Evolutionary conservation across 257 asterid genomes (phyloP).

Genomic region (Galeopsis tetrahit): DNA sequence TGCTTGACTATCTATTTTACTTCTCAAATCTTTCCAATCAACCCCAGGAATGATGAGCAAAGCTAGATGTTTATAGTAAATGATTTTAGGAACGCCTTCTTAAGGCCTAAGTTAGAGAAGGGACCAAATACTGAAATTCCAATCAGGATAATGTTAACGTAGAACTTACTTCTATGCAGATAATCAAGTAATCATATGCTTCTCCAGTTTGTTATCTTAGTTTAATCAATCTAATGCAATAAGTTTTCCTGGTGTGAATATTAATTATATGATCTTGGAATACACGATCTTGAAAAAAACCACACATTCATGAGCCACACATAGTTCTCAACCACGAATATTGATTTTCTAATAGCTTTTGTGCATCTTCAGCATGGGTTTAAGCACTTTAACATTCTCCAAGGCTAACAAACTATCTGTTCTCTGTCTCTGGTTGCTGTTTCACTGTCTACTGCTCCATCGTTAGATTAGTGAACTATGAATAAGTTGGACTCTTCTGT

Average conservation of each 20-base stretch:
- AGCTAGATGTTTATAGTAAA: constrained; percentile 6
- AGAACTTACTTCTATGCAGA: neutral
- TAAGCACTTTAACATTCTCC: constrained; percentile 24
- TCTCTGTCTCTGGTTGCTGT: constrained; percentile 18
- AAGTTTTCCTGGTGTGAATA: constrained; percentile 1
- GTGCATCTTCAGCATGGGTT: constrained; percentile 3
- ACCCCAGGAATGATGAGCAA: constrained; percentile 8
- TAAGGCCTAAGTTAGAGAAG: constrained; percentile 19
- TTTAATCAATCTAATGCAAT: neutral
- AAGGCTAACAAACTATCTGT: neutral
- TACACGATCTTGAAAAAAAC: constrained; percentile 19
- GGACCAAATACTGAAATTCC: constrained; percentile 4
- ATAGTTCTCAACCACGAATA: constrained; percentile 9
- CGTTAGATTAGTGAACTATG: neutral
- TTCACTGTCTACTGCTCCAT: neutral
- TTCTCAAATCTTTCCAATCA: constrained; percentile 13
- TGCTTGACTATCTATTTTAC: constrained; percentile 18
- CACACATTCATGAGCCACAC: constrained; percentile 6
- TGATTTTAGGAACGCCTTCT: constrained; percentile 6
- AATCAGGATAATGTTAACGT: constrained; percentile 18
- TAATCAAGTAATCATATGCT: constrained; percentile 13
- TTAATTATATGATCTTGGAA: neutral
- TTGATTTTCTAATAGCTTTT: constrained; percentile 1
- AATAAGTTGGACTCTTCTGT: neutral
- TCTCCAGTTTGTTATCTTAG: constrained; percentile 18